These are phyloP conservation scores for Plasmodium chabaudi DNA, from an alignment of 169 alveolate genomes.

Conservation along the genomic window DNA sequence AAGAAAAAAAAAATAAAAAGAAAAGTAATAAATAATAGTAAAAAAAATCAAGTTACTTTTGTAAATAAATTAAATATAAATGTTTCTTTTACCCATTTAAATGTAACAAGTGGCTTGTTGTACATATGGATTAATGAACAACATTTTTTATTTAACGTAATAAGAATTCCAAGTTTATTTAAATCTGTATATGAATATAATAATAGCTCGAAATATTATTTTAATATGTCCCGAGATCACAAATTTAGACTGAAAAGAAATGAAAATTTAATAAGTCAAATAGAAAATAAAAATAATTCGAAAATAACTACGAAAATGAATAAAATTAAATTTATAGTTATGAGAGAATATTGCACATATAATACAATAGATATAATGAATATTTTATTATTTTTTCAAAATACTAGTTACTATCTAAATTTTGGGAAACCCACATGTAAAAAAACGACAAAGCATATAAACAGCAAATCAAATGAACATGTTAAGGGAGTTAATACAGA, in stretches of 20 bases:
- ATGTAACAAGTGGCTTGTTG: constrained; percentile 31
- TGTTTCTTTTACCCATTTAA: not conserved
- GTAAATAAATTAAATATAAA: constrained; percentile 2
- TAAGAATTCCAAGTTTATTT: constrained; percentile 1
- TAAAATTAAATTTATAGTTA: not conserved
- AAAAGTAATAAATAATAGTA: too few species aligned
- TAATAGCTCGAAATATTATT: constrained; percentile 20
- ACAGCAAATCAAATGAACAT: not conserved
- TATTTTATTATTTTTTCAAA: constrained; percentile 9
- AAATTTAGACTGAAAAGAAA: constrained; percentile 12
- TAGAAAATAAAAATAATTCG: not conserved
- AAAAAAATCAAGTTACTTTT: too few species aligned
- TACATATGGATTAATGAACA: not conserved
- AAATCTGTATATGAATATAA: not conserved
- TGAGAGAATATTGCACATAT: constrained; percentile 27
- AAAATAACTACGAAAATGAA: too few species aligned
- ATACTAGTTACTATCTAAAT: not conserved
- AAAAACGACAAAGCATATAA: not conserved
- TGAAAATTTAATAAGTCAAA: not conserved
- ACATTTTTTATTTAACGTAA: constrained; percentile 2
- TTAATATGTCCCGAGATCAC: not conserved
- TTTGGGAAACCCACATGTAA: not conserved
- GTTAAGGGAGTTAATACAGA: too few species aligned
- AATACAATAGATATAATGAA: constrained; percentile 18
- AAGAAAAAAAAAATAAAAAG: too few species aligned